phyloP scores from a whole-genome alignment of 805 yeast genomes.

The Metschnikowia picachoensis region DNA sequence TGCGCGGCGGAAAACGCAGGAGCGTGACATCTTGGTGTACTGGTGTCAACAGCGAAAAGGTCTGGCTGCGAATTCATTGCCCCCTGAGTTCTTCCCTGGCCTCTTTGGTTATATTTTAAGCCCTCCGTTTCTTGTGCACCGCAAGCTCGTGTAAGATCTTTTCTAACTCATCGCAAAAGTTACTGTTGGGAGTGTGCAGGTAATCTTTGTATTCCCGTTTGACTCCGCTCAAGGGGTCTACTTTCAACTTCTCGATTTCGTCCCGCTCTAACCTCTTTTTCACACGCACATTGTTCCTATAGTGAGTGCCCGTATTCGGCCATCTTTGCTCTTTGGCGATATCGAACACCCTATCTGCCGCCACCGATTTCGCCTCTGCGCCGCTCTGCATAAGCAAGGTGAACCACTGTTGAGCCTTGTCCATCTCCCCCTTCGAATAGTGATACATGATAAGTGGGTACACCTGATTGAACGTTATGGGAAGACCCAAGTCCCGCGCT shows the following conservation, averaged over 20 bases:
- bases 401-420: constrained; percentile 37
- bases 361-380: constrained; percentile 25
- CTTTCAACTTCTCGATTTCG: constrained; percentile 5
- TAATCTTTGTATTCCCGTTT: neutral
- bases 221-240: neutral
- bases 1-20: neutral
- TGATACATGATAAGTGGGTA: constrained; percentile 38
- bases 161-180: constrained; percentile 7
- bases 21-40: neutral
- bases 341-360: constrained; percentile 26
- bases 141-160: constrained; percentile 5
- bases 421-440: constrained; percentile 26
- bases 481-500: constrained; percentile 24
- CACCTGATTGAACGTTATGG: constrained; percentile 38
- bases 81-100: neutral
- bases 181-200: neutral
- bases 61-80: neutral
- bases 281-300: constrained; percentile 22
- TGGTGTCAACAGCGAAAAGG: neutral
- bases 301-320: constrained; percentile 33
- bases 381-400: constrained; percentile 30
- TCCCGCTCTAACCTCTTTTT: constrained; percentile 21
- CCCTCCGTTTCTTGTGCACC: neutral
- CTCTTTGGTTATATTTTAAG: neutral
- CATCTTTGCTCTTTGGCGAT: constrained; percentile 36